Base-by-base conservation (phyloP, 2,329 filamentous ascomycete genomes). In the Aspergillus versicolor region DNA sequence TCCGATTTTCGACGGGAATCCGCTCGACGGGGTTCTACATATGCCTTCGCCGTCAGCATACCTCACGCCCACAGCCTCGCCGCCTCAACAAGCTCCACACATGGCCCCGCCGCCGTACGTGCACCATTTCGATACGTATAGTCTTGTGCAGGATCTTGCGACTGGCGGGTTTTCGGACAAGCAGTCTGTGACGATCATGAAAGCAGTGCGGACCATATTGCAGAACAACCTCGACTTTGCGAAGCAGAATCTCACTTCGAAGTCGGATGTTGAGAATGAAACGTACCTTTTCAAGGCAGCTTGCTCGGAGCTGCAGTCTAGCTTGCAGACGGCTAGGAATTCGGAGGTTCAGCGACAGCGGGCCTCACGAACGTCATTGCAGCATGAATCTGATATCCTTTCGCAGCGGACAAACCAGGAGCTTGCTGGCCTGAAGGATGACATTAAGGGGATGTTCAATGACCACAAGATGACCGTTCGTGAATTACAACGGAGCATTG, bases 111-210 rank as follows among this genome's bases (percentile, higher is more conserved):
- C 90, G 7, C 89, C 88, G 1, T 95, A 96, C 70, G 87, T 96
- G 34, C 94, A 99, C 77, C 92, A 97, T 76, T 99, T 99, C 75
- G 93, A 99, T 76, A 96, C 88, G 22, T 99, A 94, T 75, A 88
- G 86, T 13, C 83, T 97, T 5, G 94, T 97, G 15, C 88, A 89
- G 68, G 86, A 91, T 66, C 85, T 99, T 15, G 82, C 87, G 17
- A 77, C 77, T 0, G 86, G 87, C 12, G 89, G 88, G 0, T 97
- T 92, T 75, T 85, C 84, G 1, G 80, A 84, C 44, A 82, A 81
- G 0, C 93, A 97, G 74, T 87, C 91, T 24, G 86, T 92, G 50
- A 91, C 88, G 5, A 81, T 91, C 51, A 99, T 99, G 94, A 97
- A 97, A 78, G 91, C 89, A 5, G 87, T 97, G 55, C 87, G 93